Evolutionary conservation across 345 rosid genomes (phyloP).

Genomic region (Dovyalis caffra): DNA sequence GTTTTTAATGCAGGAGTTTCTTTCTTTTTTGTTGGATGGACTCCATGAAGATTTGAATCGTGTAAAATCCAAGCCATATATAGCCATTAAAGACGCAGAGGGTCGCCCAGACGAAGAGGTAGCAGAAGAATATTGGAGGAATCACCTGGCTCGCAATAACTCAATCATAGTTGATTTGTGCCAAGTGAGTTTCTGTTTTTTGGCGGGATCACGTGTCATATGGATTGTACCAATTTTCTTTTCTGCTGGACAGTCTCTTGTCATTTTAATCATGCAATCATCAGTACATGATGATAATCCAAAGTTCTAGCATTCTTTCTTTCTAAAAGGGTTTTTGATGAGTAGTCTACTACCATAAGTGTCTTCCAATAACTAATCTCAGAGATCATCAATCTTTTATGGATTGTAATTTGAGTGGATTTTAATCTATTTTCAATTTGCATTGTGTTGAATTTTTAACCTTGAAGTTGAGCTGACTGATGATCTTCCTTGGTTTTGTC

Average conservation of each 20-base stretch:
- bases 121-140: slow-evolving; percentile 29
- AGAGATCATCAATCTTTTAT: background rate
- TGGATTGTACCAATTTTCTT: background rate
- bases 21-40: slow-evolving; percentile 32
- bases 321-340: background rate
- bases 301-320: no score
- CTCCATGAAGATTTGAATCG: slow-evolving; percentile 32
- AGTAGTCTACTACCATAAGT: background rate
- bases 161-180: slow-evolving; percentile 31
- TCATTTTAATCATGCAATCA: no score
- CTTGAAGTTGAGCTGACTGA: background rate
- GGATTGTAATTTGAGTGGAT: background rate
- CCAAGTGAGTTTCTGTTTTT: slow-evolving; percentile 18
- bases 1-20: slow-evolving; percentile 22
- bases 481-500: background rate
- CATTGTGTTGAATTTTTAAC: background rate
- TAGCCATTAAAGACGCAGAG: slow-evolving; percentile 22
- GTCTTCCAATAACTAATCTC: background rate
- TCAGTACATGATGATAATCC: no score
- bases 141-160: slow-evolving; percentile 29
- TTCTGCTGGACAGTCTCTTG: background rate
- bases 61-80: slow-evolving; percentile 25
- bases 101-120: slow-evolving; percentile 24
- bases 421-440: background rate
- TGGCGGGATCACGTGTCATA: background rate